Base-by-base conservation (phyloP, 2,329 filamentous ascomycete species). In the Alternaria ethzedia region DNA sequence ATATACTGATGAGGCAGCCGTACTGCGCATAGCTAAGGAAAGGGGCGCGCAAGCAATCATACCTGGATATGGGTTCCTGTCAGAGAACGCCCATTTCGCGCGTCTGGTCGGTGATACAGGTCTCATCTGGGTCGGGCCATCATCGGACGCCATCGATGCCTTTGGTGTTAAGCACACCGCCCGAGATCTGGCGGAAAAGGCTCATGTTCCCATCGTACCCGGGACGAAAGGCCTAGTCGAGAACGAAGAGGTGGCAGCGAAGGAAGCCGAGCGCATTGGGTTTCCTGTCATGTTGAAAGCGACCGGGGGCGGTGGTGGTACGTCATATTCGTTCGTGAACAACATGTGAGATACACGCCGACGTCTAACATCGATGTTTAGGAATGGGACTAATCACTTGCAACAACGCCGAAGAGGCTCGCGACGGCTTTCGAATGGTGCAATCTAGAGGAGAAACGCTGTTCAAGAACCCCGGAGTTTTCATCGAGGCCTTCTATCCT, bases 11-110 rank as follows among this genome's bases (percentile, higher is more conserved):
- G 81, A 80, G 74, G 76, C 80, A 9, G 69, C 73, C 21, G 85
- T 87, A 41, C 77, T 90, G 17, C 72, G 80, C 5, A 82, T 89
- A n/a, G 87, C 87, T 10, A 82, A 82, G 45, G 73, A 80, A 4
- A 78, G 83, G 13, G 71, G 79, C 3, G 86, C 78, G 3, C 83
- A 90, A 64, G 88, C 87, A 4, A 83, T 91, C 15, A 88, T 89
- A 54, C 89, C 89, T 0, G 89, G 89, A 2, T 91, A 91, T 78
- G 89, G 89, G 0, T 91, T 90, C 63, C 77, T 91, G 1, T 86
- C 86, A 0, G 89, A 91, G 62, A 89, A 90, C 71, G 83, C 86
- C 5, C 82, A 86, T 5, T 91, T 91, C 71, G 88, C 89, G 0
- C 74, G 81, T 21, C 78, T 81, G 0, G 85, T 89, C 1, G 75